Base-by-base conservation (phyloP, 805 yeast genomes). In the Lachancea thermotolerans region DNA sequence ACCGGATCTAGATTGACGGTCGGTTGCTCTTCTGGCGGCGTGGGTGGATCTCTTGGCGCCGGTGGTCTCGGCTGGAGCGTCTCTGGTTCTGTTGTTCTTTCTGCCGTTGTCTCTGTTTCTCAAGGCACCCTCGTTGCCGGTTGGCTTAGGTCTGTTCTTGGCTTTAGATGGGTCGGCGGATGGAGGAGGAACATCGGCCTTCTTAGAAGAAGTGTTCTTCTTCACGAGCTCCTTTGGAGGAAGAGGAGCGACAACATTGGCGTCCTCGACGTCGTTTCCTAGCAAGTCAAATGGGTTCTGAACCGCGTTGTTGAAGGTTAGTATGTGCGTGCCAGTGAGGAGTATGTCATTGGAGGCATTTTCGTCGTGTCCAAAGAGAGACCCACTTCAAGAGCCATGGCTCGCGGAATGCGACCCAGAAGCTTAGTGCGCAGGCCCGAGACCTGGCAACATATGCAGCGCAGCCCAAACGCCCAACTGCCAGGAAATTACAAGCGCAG, bases 91-190 rank as follows among this genome's bases (percentile, higher is more conserved):
- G 74, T 77, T 70, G 69, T 77, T 77, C 50, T 65, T 50, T 57
- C 78, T 77, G 77, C 93, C 93, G 68, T 82, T 79, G 65, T 70
- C 65, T 74, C 78, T 81, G 77, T 72, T 79, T 69, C 73, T 81
- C 68, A 81, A 71, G 52, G 95, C 95, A 59, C 88, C 95, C 64
- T 88, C 95, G 75, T 87, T 89, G 69, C 93, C 95, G 58, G 87
- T 71, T 47, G 82, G 73, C 68, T 75, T 75, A 63, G 82, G 74
- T 70, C 78, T 78, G 73, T 71, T 73, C 69, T 82, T 80, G 71
- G 95, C 88, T 69, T 74, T 82, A 58, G 86, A 70, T 66, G 87
- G 82, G 74, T 82, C 83, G 54, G 93, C 89, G 54, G 82, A 76
- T 56, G 90, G 77, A 62, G 93, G 90, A 49, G 93, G 79, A 50